Evolutionary conservation across 2,329 filamentous ascomycete species (phyloP), one percentile per base, ranked within the genome.

Genomic region (Blastomyces parvus): DNA sequence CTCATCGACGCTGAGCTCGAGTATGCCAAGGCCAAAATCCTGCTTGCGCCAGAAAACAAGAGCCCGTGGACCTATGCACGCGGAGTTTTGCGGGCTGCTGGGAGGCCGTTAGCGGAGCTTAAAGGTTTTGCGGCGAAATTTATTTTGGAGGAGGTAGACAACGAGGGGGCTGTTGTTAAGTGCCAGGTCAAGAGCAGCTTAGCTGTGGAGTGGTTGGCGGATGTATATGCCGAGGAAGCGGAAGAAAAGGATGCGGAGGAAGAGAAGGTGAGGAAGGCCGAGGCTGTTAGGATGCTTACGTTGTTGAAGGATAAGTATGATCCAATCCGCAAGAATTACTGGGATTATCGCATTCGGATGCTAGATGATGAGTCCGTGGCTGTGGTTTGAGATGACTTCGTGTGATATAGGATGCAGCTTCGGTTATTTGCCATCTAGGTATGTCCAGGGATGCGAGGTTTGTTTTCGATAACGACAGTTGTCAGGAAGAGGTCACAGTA

Each of bases 11-110:
- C 88, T 42, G 94, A 99, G 78, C 76, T 96, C 48, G 79, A 80
- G 66, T 95, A 88, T 72, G 86, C 89, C 7, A 83, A 90, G 77
- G 80, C 82, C 58, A 89, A 89, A 72, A 90, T 96, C 65, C 76
- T 80, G 42, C 80, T 88, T 66, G 91, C 92, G 50, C 94, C 94
- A 56, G 92, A 97, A 81, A 99, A 97, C 75, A 89, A 91, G 74
- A 93, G 89, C 68, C 84, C 91, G 1, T 99, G 94, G 94, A 94
- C 91, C 75, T 99, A 97, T 76, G 80, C 97, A 17, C 81, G 86
- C 40, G 94, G 90, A 2, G 86, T 91, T 57, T 74, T 95, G 64
- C 81, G 82, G 64, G 89, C 90, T 70, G 86, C 85, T 0, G 86
- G 79, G 8, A 75, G 81, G 46, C 74, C 76, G 3, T 67, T 83